Percentiles rank a stretch among this genome's conserved stretches.
phyloP scores from a whole-genome alignment of 371 early-diverging fungal genomes.

The Capniomyces stellatus region DNA sequence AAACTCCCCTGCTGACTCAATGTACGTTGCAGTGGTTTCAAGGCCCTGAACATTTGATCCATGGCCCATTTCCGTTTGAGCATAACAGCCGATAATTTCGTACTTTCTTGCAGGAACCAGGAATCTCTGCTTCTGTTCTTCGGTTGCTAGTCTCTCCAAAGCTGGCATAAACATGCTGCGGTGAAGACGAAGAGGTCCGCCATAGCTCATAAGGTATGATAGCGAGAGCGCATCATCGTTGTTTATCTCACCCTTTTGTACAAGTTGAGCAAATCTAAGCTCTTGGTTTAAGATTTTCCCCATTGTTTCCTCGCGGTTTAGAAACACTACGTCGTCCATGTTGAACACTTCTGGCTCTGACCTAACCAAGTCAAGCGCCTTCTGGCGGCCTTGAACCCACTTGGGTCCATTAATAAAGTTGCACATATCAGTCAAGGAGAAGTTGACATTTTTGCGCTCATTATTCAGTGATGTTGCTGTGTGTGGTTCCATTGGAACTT shows the following conservation, averaged over 20 bases:
- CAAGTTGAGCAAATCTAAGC: background rate
- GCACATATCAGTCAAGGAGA: background rate
- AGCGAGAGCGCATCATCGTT: background rate
- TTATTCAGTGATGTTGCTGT: background rate
- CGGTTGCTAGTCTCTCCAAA: constrained; percentile 46
- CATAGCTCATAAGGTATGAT: background rate
- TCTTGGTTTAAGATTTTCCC: constrained; percentile 1
- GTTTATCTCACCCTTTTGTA: background rate
- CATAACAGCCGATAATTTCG: constrained; percentile 70
- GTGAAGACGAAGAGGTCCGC: background rate
- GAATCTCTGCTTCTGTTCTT: constrained; percentile 61
- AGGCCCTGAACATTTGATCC: constrained; percentile 72
- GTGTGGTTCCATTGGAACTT: background rate
- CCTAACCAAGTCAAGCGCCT: constrained; percentile 9
- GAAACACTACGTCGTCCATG: constrained; percentile 11
- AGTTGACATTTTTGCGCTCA: background rate
- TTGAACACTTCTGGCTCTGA: constrained; percentile 19
- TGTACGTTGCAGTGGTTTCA: constrained; percentile 77
- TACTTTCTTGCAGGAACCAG: constrained; percentile 47
- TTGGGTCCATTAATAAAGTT: background rate
- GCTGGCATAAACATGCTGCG: constrained; percentile 63
- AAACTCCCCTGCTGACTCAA: constrained; percentile 58
- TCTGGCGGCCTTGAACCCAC: background rate
- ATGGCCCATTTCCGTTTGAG: constrained; percentile 61
- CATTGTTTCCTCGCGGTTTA: constrained; percentile 20